Evolutionary conservation across 2,329 filamentous ascomycete species (phyloP), one percentile per base, ranked within the genome.

Genomic region (Thielaviopsis cerberus): DNA sequence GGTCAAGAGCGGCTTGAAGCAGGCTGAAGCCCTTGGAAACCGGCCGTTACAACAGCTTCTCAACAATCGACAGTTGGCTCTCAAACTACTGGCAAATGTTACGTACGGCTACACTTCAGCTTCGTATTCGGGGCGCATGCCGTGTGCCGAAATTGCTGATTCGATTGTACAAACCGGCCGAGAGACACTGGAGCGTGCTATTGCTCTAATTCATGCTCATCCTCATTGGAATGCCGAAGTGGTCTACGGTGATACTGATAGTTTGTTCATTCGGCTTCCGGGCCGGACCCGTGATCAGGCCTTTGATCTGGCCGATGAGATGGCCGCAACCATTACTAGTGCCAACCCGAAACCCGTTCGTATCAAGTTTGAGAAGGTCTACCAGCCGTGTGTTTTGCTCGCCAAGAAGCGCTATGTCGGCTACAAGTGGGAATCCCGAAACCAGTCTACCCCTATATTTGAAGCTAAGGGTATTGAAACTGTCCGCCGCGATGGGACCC

Each of bases 401-500:
- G 89, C 94, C 20, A 98, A 98, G 73, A 98, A 98, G 68, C 85
- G 92, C 58, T 98, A 98, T 65, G 94, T 97, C 3, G 94, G 94
- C 5, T 96, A 95, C 75, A 96, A 95, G 68, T 98, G 94, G 71
- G 92, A 98, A 67, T 80, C 76, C 63, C 79, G 78, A 41, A 74
- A 78, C 17, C 92, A 98, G 67, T 73, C 69, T 8, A 81, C 83
- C 63, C 91, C 92, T 0, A 86, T 94, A 1, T 97, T 97, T 63
- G 94, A 98, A 67, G 94, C 92, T 59, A 98, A 98, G 69, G 92
- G 94, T 27, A 98, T 97, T 62, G 94, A 98, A 73, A 98, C 94
- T 0, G 91, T 98, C 7, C 83, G 94, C 1, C 81, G 92, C 54
- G 92, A 98, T 67, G 92, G 92, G 45, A 97, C 90, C 0, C 90